These are phyloP conservation scores for Paramecium biaurelia DNA, from an alignment of 73 alveolate genomes.

Conservation along the genomic window DNA sequence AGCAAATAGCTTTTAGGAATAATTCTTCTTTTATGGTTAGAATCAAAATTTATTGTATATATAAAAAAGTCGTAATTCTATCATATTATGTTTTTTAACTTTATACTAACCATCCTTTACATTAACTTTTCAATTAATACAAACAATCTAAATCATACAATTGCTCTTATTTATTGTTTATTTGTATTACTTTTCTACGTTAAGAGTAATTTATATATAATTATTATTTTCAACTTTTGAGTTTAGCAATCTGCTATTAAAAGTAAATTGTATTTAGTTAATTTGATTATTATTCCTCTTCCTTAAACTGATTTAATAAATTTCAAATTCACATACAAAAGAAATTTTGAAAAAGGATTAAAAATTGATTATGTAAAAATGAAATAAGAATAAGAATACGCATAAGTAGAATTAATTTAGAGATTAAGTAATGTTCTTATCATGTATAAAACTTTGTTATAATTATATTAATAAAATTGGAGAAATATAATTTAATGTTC, in stretches of 20 bases:
- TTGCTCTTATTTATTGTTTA: too few relatives aligned
- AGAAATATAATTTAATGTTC: background rate
- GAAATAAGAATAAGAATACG: too few relatives aligned
- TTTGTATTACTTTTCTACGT: too few relatives aligned
- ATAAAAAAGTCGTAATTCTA: background rate
- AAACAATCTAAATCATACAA: background rate
- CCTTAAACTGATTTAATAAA: background rate
- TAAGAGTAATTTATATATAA: too few relatives aligned
- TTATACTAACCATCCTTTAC: background rate
- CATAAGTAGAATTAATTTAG: background rate
- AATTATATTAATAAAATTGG: background rate
- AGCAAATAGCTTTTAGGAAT: background rate
- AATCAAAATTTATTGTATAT: background rate
- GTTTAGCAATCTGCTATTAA: too few relatives aligned
- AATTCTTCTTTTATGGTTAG: background rate
- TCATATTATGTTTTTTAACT: background rate
- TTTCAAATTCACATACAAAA: too few relatives aligned
- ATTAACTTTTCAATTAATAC: too few relatives aligned
- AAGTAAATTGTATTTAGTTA: background rate
- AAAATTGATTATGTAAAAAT: too few relatives aligned
- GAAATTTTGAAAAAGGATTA: too few relatives aligned
- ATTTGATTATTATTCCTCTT: background rate
- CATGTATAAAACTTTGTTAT: background rate
- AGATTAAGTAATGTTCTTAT: background rate
- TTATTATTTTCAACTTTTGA: too few relatives aligned